Conservation (phyloP, 169 alveolate genomes). For the Blepharisma undulans region DNA sequence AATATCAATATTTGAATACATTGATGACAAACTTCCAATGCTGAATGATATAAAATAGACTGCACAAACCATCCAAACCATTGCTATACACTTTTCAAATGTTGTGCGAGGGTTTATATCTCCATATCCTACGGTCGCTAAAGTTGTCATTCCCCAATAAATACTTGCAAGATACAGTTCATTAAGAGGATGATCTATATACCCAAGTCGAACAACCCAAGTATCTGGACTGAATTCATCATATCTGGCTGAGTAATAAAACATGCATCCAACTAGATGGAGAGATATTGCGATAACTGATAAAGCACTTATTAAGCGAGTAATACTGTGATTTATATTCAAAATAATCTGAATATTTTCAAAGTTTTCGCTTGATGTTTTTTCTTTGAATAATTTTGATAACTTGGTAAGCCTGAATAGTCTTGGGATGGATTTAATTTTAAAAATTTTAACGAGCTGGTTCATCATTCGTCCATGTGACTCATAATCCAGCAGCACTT, state of each 20-base stretch:
- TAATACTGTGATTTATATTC: neutral
- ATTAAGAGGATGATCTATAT: neutral
- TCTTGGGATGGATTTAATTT: neutral
- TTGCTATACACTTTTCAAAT: constrained; percentile 17
- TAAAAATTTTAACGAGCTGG: neutral
- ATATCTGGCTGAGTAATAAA: neutral
- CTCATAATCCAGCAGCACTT: neutral
- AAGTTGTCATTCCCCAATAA: constrained; percentile 38
- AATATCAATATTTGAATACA: constrained; percentile 40
- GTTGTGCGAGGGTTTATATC: constrained; percentile 4
- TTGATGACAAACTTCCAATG: constrained; percentile 52
- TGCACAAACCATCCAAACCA: constrained; percentile 50
- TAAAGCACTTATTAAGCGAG: neutral
- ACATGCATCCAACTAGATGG: constrained; percentile 26
- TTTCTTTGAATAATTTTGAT: neutral
- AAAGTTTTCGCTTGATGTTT: neutral
- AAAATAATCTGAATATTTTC: neutral
- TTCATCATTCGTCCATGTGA: neutral
- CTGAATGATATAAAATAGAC: constrained; percentile 53
- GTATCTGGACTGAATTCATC: constrained; percentile 1
- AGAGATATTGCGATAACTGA: neutral
- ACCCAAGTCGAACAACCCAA: neutral
- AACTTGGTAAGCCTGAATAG: neutral
- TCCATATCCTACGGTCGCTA: constrained; percentile 43
- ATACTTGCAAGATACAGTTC: neutral